Evolutionary conservation across 495 filamentous ascomycete genomes (phyloP).

Genomic region (Rusavskia elegans): DNA sequence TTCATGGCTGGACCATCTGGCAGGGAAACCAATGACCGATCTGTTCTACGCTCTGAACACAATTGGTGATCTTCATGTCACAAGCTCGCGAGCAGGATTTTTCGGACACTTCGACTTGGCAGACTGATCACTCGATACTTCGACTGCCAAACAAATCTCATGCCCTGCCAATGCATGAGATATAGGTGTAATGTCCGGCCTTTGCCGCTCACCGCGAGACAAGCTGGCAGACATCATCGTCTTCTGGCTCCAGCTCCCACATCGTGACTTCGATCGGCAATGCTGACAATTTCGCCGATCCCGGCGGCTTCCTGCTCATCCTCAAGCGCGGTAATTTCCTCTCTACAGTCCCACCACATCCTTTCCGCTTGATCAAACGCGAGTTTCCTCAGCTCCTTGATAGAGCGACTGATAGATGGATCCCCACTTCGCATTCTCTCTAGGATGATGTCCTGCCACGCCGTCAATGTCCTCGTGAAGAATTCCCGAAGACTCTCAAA

Average conservation of each 20-base stretch:
- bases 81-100: too few species aligned
- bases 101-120: too few species aligned
- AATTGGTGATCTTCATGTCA: too few species aligned
- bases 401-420: conserved; percentile 34
- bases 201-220: too few species aligned
- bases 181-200: too few species aligned
- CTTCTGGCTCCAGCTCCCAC: conserved; percentile 41
- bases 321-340: conserved; percentile 84
- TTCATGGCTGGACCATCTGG: too few species aligned
- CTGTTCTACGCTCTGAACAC: too few species aligned
- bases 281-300: conserved; percentile 84
- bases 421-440: conserved; percentile 45
- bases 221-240: conserved; percentile 23
- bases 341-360: conserved; percentile 97
- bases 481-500: conserved; percentile 90
- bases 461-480: conserved; percentile 69
- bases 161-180: too few species aligned
- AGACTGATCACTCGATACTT: too few species aligned
- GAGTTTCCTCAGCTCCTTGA: conserved; percentile 82
- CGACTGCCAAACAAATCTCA: too few species aligned
- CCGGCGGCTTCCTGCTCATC: conserved; percentile 94
- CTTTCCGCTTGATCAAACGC: conserved; percentile 83
- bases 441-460: conserved; percentile 80
- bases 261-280: conserved; percentile 50
- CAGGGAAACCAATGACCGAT: too few species aligned